phyloP scores from a whole-genome alignment of 2,329 filamentous ascomycete genomes.

The Cordyceps fumosorosea region DNA sequence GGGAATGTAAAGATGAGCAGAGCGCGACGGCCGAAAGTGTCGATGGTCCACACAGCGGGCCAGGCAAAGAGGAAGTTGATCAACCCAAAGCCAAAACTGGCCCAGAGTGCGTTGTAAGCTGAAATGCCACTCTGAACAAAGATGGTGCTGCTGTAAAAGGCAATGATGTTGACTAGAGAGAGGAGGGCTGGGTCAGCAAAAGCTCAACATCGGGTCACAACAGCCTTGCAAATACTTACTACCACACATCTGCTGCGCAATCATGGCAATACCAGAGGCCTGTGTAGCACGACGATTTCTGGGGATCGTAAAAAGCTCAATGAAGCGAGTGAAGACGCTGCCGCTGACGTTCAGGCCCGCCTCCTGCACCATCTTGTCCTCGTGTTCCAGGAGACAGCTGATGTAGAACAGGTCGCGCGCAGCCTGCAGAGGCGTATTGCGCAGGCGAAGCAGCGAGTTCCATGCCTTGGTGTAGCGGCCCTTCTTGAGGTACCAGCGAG shows the following conservation, averaged over 20 bases:
- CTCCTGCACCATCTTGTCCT: constrained; percentile 22
- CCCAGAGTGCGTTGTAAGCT: constrained; percentile 47
- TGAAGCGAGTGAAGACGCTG: constrained; percentile 48
- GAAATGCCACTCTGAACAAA: constrained; percentile 60
- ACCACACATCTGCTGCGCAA: constrained; percentile 56
- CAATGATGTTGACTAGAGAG: constrained; percentile 37
- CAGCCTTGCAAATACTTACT: constrained; percentile 21
- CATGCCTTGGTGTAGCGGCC: constrained; percentile 55
- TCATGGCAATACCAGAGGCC: constrained; percentile 63
- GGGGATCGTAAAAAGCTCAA: constrained; percentile 56
- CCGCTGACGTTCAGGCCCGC: constrained; percentile 31
- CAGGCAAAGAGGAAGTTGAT: constrained; percentile 53
- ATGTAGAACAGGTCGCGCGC: constrained; percentile 58
- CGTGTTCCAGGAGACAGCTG: constrained; percentile 41
- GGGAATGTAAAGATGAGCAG: constrained; percentile 39
- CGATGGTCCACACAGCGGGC: constrained; percentile 54
- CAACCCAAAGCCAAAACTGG: constrained; percentile 52
- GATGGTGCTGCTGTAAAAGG: constrained; percentile 52
- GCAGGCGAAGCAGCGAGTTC: constrained; percentile 44
- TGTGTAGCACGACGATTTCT: constrained; percentile 55
- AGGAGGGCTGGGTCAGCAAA: neutral
- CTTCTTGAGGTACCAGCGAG: constrained; percentile 63
- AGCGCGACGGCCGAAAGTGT: constrained; percentile 48
- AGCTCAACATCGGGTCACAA: neutral
- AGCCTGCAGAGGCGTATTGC: constrained; percentile 50